Conservation (phyloP, 495 filamentous ascomycete genomes). For the Pseudoneurospora amorphoporcata region DNA sequence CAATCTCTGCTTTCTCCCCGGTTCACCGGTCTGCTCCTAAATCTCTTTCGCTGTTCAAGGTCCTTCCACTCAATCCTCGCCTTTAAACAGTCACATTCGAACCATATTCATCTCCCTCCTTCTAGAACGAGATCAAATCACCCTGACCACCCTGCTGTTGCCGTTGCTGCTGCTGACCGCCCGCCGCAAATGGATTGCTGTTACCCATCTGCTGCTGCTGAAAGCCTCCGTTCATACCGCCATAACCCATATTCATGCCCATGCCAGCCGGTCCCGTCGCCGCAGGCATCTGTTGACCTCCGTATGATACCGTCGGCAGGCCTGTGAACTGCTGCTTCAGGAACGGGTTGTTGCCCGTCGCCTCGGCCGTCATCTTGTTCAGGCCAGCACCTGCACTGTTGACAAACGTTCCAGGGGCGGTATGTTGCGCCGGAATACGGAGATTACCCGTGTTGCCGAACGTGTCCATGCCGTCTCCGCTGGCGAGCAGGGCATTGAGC, state of each 20-base stretch:
- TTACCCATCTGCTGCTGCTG: conserved; percentile 18
- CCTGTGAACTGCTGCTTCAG: conserved; percentile 70
- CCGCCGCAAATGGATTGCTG: conserved; percentile 66
- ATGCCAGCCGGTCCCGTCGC: conserved; percentile 64
- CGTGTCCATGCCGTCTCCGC: conserved; percentile 88
- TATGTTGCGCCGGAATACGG: conserved; percentile 94
- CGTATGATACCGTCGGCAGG: conserved; percentile 52
- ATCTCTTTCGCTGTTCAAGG: not conserved
- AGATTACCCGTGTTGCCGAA: conserved; percentile 93
- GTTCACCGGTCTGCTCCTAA: not conserved
- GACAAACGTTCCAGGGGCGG: conserved; percentile 91
- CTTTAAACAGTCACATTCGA: not conserved
- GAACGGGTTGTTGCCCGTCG: conserved; percentile 89
- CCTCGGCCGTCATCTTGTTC: conserved; percentile 55
- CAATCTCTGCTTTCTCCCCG: not conserved
- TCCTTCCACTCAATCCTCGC: not conserved
- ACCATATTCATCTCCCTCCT: not conserved
- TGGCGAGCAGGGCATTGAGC: conserved; percentile 80
- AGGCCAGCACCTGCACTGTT: conserved; percentile 81
- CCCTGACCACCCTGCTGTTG: conserved; percentile 46
- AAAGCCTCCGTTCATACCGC: not conserved
- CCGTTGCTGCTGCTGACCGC: conserved; percentile 52
- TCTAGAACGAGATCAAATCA: conserved; percentile 87
- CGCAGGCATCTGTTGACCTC: conserved; percentile 53
- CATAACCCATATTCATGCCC: not conserved